phyloP scores from a whole-genome alignment of 2,329 filamentous ascomycete species.

The Neonectria magnoliae region DNA sequence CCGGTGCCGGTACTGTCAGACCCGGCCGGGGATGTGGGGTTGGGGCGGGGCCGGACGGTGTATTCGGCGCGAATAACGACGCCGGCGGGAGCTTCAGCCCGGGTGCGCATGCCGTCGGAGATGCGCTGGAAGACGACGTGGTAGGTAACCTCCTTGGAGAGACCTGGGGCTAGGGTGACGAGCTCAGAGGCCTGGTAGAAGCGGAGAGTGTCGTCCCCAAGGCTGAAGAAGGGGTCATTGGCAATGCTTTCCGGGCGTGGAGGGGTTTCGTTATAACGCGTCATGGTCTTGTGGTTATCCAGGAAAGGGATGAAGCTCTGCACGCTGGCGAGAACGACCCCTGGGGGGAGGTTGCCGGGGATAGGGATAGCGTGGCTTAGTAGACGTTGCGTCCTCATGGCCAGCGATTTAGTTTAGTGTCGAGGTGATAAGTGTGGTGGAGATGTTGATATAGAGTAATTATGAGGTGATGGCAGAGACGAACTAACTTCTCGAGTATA shows the following conservation, averaged over 20 bases:
- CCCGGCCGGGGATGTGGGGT: constrained; percentile 37
- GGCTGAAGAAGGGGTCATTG: constrained; percentile 55
- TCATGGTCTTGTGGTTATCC: constrained; percentile 51
- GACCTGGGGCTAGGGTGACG: constrained; percentile 51
- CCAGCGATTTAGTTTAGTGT: constrained; percentile 5
- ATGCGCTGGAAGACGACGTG: constrained; percentile 57
- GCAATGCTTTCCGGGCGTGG: constrained; percentile 47
- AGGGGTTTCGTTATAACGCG: constrained; percentile 48
- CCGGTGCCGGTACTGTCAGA: constrained; percentile 42
- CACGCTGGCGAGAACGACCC: constrained; percentile 51
- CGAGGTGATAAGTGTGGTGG: not conserved
- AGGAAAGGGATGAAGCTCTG: constrained; percentile 55
- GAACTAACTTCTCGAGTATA: not conserved
- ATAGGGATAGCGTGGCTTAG: constrained; percentile 55
- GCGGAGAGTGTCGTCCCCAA: constrained; percentile 50
- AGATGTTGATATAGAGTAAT: not conserved
- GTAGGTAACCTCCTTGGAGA: constrained; percentile 53
- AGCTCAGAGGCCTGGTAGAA: constrained; percentile 46
- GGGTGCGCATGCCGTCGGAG: constrained; percentile 53
- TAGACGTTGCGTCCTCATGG: constrained; percentile 45
- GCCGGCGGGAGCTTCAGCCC: constrained; percentile 55
- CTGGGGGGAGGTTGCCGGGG: constrained; percentile 51
- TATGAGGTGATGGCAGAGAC: not conserved
- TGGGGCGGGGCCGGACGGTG: constrained; percentile 39
- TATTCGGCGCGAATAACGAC: constrained; percentile 55